Conservation (phyloP, 2,329 filamentous ascomycete genomes). For the Xylaria sp. region DNA sequence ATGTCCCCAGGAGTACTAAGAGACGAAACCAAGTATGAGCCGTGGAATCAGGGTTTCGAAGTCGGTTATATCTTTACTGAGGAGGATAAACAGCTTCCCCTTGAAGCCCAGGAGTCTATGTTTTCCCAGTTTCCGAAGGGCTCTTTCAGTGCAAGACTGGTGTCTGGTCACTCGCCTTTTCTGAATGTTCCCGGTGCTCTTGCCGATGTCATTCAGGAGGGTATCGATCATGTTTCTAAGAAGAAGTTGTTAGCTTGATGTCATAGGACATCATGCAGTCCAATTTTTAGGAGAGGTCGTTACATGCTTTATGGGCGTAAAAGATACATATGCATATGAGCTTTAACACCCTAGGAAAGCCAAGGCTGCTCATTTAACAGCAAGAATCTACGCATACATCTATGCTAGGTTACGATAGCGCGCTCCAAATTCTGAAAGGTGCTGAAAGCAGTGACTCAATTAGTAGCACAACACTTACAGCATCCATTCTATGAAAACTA, state of each 20-base stretch:
- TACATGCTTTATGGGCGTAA: too few relatives aligned
- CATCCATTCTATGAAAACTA: too few relatives aligned
- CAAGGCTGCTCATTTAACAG: too few relatives aligned
- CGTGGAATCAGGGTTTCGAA: conserved; percentile 20
- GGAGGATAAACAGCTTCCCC: conserved; percentile 7
- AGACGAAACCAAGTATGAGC: conserved; percentile 12
- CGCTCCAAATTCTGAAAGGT: too few relatives aligned
- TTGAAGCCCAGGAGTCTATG: conserved; percentile 12
- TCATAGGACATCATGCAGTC: background rate
- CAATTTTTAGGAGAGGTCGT: too few relatives aligned
- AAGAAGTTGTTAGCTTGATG: background rate
- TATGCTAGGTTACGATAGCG: too few relatives aligned
- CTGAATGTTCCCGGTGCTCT: conserved; percentile 8
- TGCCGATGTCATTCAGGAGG: conserved; percentile 9
- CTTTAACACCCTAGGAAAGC: too few relatives aligned
- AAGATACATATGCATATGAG: too few relatives aligned
- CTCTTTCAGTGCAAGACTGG: conserved; percentile 19
- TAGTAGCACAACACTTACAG: too few relatives aligned
- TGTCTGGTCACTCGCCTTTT: conserved; percentile 23
- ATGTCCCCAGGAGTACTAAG: background rate
- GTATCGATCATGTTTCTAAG: background rate
- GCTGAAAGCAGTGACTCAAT: too few relatives aligned
- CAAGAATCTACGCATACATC: too few relatives aligned
- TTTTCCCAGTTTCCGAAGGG: conserved; percentile 16
- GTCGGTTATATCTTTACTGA: conserved; percentile 27